Evolutionary conservation across 2,329 filamentous ascomycete genomes (phyloP).

Genomic region (Nemania bipapillata): DNA sequence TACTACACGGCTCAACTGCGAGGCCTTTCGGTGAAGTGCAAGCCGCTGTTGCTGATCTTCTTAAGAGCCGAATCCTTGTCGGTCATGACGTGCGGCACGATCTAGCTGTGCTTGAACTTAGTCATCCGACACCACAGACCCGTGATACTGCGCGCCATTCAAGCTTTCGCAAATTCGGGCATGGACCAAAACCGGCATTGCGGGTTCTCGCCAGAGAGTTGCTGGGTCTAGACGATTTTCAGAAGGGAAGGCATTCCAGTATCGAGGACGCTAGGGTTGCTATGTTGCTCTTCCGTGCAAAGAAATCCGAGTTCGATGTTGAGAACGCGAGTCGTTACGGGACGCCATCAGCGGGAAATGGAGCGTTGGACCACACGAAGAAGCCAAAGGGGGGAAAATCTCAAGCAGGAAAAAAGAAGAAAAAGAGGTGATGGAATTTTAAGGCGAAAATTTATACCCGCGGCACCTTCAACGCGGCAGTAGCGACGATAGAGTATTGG

Average conservation of each 20-base stretch:
- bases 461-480: background rate
- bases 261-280: constrained; percentile 85
- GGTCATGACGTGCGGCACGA: constrained; percentile 79
- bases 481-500: background rate
- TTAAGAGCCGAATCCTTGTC: constrained; percentile 73
- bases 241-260: constrained; percentile 72
- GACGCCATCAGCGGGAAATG: constrained; percentile 46
- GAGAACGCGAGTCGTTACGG: constrained; percentile 78
- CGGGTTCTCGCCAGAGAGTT: constrained; percentile 60
- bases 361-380: constrained; percentile 49
- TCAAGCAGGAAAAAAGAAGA: constrained; percentile 57
- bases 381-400: constrained; percentile 45
- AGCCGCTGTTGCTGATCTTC: constrained; percentile 71
- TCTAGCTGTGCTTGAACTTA: constrained; percentile 77
- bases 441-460: background rate
- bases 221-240: constrained; percentile 70
- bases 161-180: constrained; percentile 35
- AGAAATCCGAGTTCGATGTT: constrained; percentile 86
- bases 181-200: constrained; percentile 64
- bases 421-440: constrained; percentile 47
- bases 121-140: constrained; percentile 74
- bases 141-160: constrained; percentile 46
- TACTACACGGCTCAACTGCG: constrained; percentile 70
- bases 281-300: constrained; percentile 86
- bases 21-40: constrained; percentile 82